Evolutionary conservation across 2,329 filamentous ascomycete species (phyloP).

Genomic region (Triangularia verruculosa): DNA sequence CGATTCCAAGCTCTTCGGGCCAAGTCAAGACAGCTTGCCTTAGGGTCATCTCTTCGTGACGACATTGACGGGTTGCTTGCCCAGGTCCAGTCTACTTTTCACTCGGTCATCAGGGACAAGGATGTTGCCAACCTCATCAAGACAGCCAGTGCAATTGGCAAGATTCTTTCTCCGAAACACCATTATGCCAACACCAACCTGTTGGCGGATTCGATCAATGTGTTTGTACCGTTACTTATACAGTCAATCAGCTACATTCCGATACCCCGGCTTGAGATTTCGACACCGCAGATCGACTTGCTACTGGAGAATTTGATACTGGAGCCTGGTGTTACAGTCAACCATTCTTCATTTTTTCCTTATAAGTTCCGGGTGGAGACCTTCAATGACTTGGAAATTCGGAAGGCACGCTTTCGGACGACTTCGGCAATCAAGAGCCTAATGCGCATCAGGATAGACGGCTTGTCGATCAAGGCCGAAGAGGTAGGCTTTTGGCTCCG

Average conservation of each 20-base stretch:
- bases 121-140: constrained; percentile 67
- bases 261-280: constrained; percentile 85
- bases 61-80: constrained; percentile 71
- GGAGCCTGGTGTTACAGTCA: constrained; percentile 80
- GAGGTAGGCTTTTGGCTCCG: constrained; percentile 90
- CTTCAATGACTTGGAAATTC: constrained; percentile 81
- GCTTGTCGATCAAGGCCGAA: constrained; percentile 77
- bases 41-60: constrained; percentile 64
- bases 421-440: constrained; percentile 64
- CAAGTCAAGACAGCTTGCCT: constrained; percentile 61
- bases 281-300: constrained; percentile 78
- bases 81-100: constrained; percentile 65
- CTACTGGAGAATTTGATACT: constrained; percentile 87
- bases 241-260: constrained; percentile 81
- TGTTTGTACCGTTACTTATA: constrained; percentile 76
- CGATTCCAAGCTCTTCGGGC: constrained; percentile 50
- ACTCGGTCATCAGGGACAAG: constrained; percentile 67
- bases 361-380: constrained; percentile 78
- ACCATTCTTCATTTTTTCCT: constrained; percentile 84
- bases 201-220: constrained; percentile 70
- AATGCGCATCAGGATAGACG: constrained; percentile 75
- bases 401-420: constrained; percentile 71
- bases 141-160: constrained; percentile 64
- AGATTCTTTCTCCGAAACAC: constrained; percentile 65
- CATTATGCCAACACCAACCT: constrained; percentile 67